phyloP scores from a whole-genome alignment of 805 yeast species.

The Yamadazyma laniorum region DNA sequence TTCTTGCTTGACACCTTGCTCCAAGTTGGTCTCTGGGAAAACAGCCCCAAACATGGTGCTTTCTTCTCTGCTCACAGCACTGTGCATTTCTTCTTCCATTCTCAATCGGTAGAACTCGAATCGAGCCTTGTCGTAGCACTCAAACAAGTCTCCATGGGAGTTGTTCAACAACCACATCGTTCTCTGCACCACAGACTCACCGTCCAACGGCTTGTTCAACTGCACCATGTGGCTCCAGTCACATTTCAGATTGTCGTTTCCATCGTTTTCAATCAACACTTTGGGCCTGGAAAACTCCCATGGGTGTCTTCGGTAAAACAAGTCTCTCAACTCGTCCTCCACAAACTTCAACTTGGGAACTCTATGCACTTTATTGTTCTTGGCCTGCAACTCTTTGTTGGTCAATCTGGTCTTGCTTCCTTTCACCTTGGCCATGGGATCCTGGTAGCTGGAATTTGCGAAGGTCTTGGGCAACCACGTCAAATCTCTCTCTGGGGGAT shows the following conservation, averaged over 20 bases:
- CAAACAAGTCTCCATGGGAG: conserved; percentile 36
- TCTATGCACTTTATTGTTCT: conserved; percentile 41
- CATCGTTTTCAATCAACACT: conserved; percentile 71
- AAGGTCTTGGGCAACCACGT: conserved; percentile 43
- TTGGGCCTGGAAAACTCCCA: conserved; percentile 97
- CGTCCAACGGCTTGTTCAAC: conserved; percentile 71
- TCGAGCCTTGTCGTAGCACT: conserved; percentile 83
- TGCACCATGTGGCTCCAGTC: conserved; percentile 86
- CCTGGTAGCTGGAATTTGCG: conserved; percentile 24
- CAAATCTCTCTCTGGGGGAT: conserved; percentile 74
- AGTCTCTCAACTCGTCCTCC: conserved; percentile 79
- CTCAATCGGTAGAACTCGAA: conserved; percentile 85
- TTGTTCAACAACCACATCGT: conserved; percentile 37
- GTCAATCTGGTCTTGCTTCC: conserved; percentile 47
- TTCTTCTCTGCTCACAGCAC: conserved; percentile 75
- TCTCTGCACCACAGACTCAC: conserved; percentile 61
- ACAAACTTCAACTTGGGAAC: conserved; percentile 55
- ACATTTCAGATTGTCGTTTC: conserved; percentile 49
- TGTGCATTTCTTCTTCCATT: conserved; percentile 78
- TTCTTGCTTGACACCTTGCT: conserved; percentile 69
- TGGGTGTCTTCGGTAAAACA: conserved; percentile 91
- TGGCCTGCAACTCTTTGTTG: conserved; percentile 33
- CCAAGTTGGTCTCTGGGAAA: conserved; percentile 59
- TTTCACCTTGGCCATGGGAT: conserved; percentile 20
- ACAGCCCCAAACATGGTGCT: conserved; percentile 81